Base-by-base conservation (phyloP, 192 early-diverging fungal species). In the Coemansia sp. region DNA sequence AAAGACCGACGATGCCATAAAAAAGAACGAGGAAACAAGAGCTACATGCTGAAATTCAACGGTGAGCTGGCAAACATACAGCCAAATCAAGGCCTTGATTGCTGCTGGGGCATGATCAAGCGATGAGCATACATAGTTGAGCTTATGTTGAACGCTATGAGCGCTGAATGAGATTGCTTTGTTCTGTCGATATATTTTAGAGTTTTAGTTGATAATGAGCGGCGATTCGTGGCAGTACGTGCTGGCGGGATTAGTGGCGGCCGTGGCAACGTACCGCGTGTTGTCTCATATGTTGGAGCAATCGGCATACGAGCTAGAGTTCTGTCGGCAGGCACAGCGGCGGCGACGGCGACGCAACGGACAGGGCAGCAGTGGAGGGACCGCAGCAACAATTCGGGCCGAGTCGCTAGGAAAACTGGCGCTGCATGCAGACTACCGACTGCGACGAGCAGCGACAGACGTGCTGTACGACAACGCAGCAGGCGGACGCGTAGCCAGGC, bases 1-100 rank as follows among this genome's bases (percentile, higher is more conserved):
- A 81, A 95, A 98, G 31, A 99, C 83, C 62, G 93, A 85, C 17
- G 87, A 89, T 22, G 82, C 84, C 77, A 87, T 85, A 20, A n/a
- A 4, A 52, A 14, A 7, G 34, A 15, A 54, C 20, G 19, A 20
- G 12, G 31, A 34, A 34, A 31, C 26, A 20, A 5, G 14, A 46
- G 49, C 31, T 57, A 15, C 55, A 19, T 26, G 48, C 5, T 14
- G 26, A 22, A 50, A 56, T 53, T 31, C 25, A 57, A 44, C 26
- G 37, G 28, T 14, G 17, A 36, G n/a, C 31, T 40, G 23, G 40
- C 57, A 11, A 22, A 6, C 20, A 22, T 11, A 51, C 11, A 8
- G 4, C 6, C 20, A 12, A 14, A 15, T 22, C 51, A 53, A 53
- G 51, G 11, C 3, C 40, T 12, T 52, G 20, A 12, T 12, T 52